Percentiles rank a stretch among this genome's conserved stretches.
phyloP scores from a whole-genome alignment of 2,329 filamentous ascomycete genomes.

The Neonectria faginata region DNA sequence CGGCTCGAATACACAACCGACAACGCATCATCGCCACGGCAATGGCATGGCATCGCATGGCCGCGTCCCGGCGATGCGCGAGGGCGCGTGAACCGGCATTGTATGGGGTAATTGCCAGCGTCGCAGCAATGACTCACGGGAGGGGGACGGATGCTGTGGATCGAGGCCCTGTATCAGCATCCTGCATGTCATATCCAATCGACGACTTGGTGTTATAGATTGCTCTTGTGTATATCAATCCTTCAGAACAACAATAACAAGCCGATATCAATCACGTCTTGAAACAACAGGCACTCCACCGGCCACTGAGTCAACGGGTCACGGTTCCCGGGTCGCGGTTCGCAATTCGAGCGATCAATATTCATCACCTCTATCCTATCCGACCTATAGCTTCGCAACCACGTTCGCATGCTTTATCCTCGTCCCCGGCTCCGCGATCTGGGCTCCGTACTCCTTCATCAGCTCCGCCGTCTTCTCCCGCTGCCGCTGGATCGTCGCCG shows the following conservation, averaged over 20 bases:
- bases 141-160: constrained; percentile 5
- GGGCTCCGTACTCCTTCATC: constrained; percentile 67
- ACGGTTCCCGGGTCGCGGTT: constrained; percentile 10
- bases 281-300: constrained; percentile 19
- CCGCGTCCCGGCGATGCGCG: constrained; percentile 19
- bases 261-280: constrained; percentile 7
- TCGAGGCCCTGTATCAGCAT: constrained; percentile 4
- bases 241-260: background rate
- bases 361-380: background rate
- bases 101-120: constrained; percentile 25
- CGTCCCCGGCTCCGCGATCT: constrained; percentile 62
- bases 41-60: constrained; percentile 34
- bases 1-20: constrained; percentile 14
- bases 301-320: constrained; percentile 30
- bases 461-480: constrained; percentile 73
- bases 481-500: constrained; percentile 73
- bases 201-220: constrained; percentile 2
- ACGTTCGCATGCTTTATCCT: constrained; percentile 63
- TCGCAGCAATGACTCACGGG: constrained; percentile 22
- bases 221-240: constrained; percentile 11
- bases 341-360: background rate
- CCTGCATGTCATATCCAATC: constrained; percentile 12
- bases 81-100: constrained; percentile 14
- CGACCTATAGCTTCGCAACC: constrained; percentile 59
- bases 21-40: constrained; percentile 42